These are phyloP conservation scores for Diaporthe destruens DNA, from an alignment of 2,329 filamentous ascomycete genomes.

Conservation along the genomic window DNA sequence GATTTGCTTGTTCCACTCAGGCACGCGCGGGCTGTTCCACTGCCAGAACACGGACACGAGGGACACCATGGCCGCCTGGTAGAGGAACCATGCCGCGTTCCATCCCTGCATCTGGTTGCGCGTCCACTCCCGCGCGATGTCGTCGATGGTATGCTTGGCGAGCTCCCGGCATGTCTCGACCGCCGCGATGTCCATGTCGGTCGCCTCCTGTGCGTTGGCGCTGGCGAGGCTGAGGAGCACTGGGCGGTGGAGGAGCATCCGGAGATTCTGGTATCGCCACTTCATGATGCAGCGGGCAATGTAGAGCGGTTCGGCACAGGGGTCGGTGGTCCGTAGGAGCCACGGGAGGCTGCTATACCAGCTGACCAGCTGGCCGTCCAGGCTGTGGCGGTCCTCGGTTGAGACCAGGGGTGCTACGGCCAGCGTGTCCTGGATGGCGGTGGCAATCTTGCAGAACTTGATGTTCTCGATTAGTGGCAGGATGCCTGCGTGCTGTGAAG, in stretches of 20 bases:
- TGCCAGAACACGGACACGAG: constrained; percentile 82
- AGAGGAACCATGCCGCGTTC: constrained; percentile 86
- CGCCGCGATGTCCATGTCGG: constrained; percentile 74
- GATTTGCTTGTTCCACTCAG: constrained; percentile 69
- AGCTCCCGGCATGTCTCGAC: constrained; percentile 78
- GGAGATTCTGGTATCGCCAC: constrained; percentile 84
- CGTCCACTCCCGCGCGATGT: constrained; percentile 77
- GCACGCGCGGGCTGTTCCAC: constrained; percentile 60
- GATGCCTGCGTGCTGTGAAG: constrained; percentile 72
- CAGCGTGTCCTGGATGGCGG: constrained; percentile 80
- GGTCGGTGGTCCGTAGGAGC: constrained; percentile 72
- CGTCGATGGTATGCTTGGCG: constrained; percentile 77
- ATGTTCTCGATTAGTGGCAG: constrained; percentile 82
- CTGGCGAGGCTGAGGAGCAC: constrained; percentile 76
- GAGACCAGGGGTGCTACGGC: constrained; percentile 76
- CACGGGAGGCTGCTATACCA: constrained; percentile 81
- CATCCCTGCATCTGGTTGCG: constrained; percentile 82
- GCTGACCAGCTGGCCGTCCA: constrained; percentile 76
- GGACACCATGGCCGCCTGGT: constrained; percentile 84
- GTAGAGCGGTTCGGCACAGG: constrained; percentile 77
- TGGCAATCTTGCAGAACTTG: constrained; percentile 83
- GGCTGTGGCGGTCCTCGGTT: constrained; percentile 73
- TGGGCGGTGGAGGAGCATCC: constrained; percentile 81
- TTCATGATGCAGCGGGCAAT: constrained; percentile 82
- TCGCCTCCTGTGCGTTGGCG: constrained; percentile 62